phyloP scores from a whole-genome alignment of 352 stramenopile genomes.

The Phytophthora brassicae region DNA sequence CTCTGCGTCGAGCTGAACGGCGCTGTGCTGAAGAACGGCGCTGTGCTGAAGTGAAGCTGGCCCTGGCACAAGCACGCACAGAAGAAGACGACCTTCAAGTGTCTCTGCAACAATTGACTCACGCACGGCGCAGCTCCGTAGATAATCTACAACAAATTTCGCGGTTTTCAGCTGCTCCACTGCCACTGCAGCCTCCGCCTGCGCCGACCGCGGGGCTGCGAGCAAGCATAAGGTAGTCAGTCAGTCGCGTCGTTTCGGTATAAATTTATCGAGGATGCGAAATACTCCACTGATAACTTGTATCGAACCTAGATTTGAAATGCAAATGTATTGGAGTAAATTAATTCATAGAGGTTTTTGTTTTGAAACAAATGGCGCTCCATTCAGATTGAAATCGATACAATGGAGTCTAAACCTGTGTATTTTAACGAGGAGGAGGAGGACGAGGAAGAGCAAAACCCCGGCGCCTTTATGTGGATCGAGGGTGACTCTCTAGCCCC shows the following conservation, averaged over 20 bases:
- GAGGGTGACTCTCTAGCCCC: slow-evolving; percentile 61
- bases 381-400: background rate
- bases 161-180: slow-evolving; percentile 40
- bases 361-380: background rate
- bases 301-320: too few species aligned
- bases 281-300: too few species aligned
- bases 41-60: slow-evolving; percentile 58
- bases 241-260: slow-evolving; percentile 11
- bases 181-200: slow-evolving; percentile 25
- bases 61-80: slow-evolving; percentile 58
- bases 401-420: slow-evolving; percentile 26
- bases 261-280: slow-evolving; percentile 17
- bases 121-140: slow-evolving; percentile 45
- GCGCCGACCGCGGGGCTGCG: slow-evolving; percentile 21
- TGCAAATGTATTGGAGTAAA: background rate
- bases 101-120: slow-evolving; percentile 51
- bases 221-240: slow-evolving; percentile 16
- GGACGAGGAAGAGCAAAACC: slow-evolving; percentile 46
- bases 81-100: slow-evolving; percentile 67
- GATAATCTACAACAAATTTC: slow-evolving; percentile 67
- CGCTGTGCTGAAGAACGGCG: slow-evolving; percentile 58
- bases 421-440: slow-evolving; percentile 35
- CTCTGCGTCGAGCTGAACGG: slow-evolving; percentile 57
- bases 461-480: slow-evolving; percentile 61
- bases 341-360: background rate